Percentiles rank a stretch among this genome's conserved stretches.
Conservation (phyloP, 2,329 filamentous ascomycete genomes). For the Lachnellula subtilissima region DNA sequence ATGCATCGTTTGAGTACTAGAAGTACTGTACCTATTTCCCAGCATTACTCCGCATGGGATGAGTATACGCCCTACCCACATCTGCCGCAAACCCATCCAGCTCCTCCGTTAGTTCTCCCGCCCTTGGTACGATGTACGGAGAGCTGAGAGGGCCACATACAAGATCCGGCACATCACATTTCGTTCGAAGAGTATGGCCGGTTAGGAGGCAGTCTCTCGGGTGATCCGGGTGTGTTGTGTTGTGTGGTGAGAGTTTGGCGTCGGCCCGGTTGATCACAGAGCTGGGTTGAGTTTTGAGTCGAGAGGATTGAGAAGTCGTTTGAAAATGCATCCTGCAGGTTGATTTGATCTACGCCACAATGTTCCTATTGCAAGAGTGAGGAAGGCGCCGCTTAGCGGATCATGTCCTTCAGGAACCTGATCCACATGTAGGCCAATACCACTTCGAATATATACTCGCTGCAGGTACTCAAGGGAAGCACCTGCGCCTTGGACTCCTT, state of each 20-base stretch:
- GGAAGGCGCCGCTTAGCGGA: not conserved
- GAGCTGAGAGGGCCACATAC: not conserved
- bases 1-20: too few species aligned
- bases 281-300: too few species aligned
- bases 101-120: not conserved
- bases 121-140: not conserved
- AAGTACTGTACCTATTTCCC: too few species aligned
- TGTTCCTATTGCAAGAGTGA: not conserved
- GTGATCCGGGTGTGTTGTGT: too few species aligned
- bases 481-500: not conserved
- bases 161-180: not conserved
- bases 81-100: not conserved
- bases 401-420: not conserved
- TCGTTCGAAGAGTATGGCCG: not conserved
- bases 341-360: not conserved
- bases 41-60: too few species aligned
- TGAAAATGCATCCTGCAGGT: too few species aligned
- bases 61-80: not conserved
- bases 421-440: not conserved
- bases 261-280: too few species aligned
- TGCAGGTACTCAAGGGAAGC: not conserved
- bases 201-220: too few species aligned
- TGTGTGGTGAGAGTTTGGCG: too few species aligned
- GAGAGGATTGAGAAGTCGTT: too few species aligned
- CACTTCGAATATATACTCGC: not conserved